These are phyloP conservation scores for Silene noctiflora DNA, from an alignment of 179 eudicot genomes.

Conservation along the genomic window DNA sequence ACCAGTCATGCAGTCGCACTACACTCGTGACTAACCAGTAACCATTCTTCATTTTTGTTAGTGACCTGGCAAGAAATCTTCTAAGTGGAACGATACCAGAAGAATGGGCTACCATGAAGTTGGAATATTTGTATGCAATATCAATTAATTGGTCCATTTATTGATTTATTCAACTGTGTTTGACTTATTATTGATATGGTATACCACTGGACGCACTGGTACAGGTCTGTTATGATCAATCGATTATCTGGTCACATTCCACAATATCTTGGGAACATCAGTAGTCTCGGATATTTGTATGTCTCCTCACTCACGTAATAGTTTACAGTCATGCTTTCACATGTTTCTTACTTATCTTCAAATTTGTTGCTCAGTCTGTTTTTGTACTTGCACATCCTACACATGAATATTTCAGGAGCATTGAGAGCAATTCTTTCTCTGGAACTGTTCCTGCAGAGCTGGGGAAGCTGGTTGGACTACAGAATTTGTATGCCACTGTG, in stretches of 20 bases:
- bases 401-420: slow-evolving; percentile 35
- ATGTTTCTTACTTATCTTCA: neutral
- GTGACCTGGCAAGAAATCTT: slow-evolving; percentile 41
- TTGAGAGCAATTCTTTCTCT: slow-evolving; percentile 53
- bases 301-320: slow-evolving; percentile 13
- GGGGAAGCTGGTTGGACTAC: slow-evolving; percentile 42
- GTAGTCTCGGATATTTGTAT: slow-evolving; percentile 42
- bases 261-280: slow-evolving; percentile 42
- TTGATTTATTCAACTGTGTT: neutral
- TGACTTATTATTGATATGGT: slow-evolving; percentile 1
- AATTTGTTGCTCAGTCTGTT: neutral
- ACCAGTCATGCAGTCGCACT: neutral
- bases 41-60: slow-evolving; percentile 23
- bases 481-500: slow-evolving; percentile 31
- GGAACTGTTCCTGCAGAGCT: slow-evolving; percentile 62
- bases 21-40: neutral
- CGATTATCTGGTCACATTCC: slow-evolving; percentile 56
- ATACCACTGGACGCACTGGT: neutral
- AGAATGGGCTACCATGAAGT: slow-evolving; percentile 49
- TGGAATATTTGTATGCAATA: slow-evolving; percentile 44
- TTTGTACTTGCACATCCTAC: neutral
- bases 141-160: slow-evolving; percentile 10
- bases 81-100: slow-evolving; percentile 38
- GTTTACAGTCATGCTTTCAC: neutral
- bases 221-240: slow-evolving; percentile 44